phyloP scores from a whole-genome alignment of 2,329 filamentous ascomycete genomes.

The Zasmidium citrigriseum region DNA sequence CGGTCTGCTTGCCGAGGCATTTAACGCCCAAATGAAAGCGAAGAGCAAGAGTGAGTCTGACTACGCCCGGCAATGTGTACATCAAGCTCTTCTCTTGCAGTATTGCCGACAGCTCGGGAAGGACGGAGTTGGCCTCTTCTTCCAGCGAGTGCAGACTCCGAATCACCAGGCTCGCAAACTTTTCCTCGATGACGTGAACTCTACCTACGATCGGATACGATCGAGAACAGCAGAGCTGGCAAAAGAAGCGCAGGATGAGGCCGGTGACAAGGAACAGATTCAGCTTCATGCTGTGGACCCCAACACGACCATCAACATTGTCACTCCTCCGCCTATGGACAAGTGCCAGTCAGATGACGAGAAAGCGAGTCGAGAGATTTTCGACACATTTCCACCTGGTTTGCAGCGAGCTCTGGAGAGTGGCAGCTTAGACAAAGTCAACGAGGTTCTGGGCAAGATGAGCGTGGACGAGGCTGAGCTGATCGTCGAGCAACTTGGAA shows the following conservation, averaged over 20 bases:
- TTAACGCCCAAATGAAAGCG: slow-evolving; percentile 79
- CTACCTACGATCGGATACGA: slow-evolving; percentile 81
- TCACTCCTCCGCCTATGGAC: slow-evolving; percentile 78
- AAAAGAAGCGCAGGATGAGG: slow-evolving; percentile 57
- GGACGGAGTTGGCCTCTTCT: slow-evolving; percentile 89
- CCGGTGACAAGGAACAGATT: slow-evolving; percentile 85
- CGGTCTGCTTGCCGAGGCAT: slow-evolving; percentile 85
- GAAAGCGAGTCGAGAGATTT: slow-evolving; percentile 70
- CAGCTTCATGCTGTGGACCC: slow-evolving; percentile 89
- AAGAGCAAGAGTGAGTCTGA: slow-evolving; percentile 53
- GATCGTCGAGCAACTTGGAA: slow-evolving; percentile 74
- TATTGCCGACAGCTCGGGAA: slow-evolving; percentile 89
- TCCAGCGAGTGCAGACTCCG: slow-evolving; percentile 88
- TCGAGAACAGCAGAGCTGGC: slow-evolving; percentile 73
- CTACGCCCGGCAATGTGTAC: slow-evolving; percentile 82
- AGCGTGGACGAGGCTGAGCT: slow-evolving; percentile 84
- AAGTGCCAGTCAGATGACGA: slow-evolving; percentile 63
- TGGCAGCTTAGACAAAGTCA: slow-evolving; percentile 86
- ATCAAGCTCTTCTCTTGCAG: slow-evolving; percentile 88
- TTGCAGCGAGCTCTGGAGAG: slow-evolving; percentile 80
- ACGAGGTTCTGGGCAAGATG: slow-evolving; percentile 86
- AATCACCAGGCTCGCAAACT: slow-evolving; percentile 88
- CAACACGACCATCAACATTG: slow-evolving; percentile 87
- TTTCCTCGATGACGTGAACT: slow-evolving; percentile 89
- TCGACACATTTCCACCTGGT: slow-evolving; percentile 78